A percentile compares a stretch with the other conserved stretches of the same genome.
Conservation (phyloP, 805 yeast genomes). For the Debaryomyces tyrocola region DNA sequence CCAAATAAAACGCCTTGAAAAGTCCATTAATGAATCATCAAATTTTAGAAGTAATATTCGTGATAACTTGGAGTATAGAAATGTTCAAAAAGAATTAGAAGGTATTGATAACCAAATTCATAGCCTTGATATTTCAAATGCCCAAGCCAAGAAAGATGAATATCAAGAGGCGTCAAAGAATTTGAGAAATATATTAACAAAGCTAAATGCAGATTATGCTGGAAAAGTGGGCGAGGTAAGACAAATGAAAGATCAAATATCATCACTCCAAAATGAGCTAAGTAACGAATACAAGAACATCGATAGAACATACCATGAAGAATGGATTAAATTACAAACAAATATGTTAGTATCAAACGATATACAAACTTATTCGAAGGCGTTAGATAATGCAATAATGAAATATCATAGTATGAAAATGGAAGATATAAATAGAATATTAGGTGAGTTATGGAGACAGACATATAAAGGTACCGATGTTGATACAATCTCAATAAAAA, state of each 20-base stretch:
- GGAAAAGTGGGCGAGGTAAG: slow-evolving; percentile 82
- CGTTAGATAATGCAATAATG: slow-evolving; percentile 92
- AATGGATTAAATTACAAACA: slow-evolving; percentile 76
- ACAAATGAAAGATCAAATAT: slow-evolving; percentile 75
- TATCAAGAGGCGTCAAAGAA: slow-evolving; percentile 58
- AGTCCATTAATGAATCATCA: slow-evolving; percentile 53
- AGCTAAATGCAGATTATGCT: slow-evolving; percentile 62
- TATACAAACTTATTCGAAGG: slow-evolving; percentile 75
- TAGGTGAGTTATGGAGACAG: slow-evolving; percentile 90
- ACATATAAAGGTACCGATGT: slow-evolving; percentile 96
- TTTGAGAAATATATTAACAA: slow-evolving; percentile 52
- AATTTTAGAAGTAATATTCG: slow-evolving; percentile 62
- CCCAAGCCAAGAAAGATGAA: slow-evolving; percentile 58
- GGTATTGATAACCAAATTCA: slow-evolving; percentile 39
- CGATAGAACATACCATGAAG: slow-evolving; percentile 60
- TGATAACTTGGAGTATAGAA: slow-evolving; percentile 62
- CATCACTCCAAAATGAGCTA: slow-evolving; percentile 56
- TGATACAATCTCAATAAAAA: slow-evolving; percentile 81
- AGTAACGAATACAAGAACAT: slow-evolving; percentile 70
- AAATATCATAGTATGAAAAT: slow-evolving; percentile 85
- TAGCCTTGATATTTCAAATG: slow-evolving; percentile 52
- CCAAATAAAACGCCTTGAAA: slow-evolving; percentile 33
- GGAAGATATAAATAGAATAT: slow-evolving; percentile 85
- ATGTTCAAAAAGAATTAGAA: slow-evolving; percentile 38
- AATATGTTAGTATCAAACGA: slow-evolving; percentile 77